These are phyloP conservation scores for Chlamydomonas sp. DNA, from an alignment of 139 green algal species.

Conservation along the genomic window DNA sequence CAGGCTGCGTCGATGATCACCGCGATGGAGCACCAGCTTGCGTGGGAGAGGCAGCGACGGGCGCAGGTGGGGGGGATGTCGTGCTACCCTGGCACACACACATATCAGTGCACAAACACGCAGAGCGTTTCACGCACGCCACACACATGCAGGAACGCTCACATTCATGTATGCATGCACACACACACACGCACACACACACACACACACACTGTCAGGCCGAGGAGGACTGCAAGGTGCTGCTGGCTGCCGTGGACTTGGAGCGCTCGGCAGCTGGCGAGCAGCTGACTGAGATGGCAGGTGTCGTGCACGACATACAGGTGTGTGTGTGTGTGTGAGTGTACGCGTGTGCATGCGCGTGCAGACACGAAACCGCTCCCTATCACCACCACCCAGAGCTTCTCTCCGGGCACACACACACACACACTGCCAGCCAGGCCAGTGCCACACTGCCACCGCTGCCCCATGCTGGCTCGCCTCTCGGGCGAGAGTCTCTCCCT, in stretches of 20 bases:
- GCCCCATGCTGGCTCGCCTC: too few species aligned
- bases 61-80: constrained; percentile 20
- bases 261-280: constrained; percentile 8
- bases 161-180: not conserved
- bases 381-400: too few species aligned
- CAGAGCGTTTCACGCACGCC: not conserved
- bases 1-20: constrained; percentile 38
- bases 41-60: constrained; percentile 32
- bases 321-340: not conserved
- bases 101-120: not conserved
- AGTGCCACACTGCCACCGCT: too few species aligned
- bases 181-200: not conserved
- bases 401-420: too few species aligned
- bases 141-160: not conserved
- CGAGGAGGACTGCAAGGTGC: constrained; percentile 39
- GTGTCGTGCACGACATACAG: not conserved
- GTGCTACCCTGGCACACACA: not conserved
- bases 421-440: too few species aligned
- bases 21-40: constrained; percentile 36
- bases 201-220: constrained; percentile 18
- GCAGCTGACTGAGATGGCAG: constrained; percentile 8
- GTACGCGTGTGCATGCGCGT: too few species aligned
- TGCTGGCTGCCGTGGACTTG: constrained; percentile 24
- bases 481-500: too few species aligned
- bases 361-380: too few species aligned